Evolutionary conservation across 257 asterid species (phyloP), one percentile per base, ranked within the genome.

Genomic region (Fraxinus quadrangulata): DNA sequence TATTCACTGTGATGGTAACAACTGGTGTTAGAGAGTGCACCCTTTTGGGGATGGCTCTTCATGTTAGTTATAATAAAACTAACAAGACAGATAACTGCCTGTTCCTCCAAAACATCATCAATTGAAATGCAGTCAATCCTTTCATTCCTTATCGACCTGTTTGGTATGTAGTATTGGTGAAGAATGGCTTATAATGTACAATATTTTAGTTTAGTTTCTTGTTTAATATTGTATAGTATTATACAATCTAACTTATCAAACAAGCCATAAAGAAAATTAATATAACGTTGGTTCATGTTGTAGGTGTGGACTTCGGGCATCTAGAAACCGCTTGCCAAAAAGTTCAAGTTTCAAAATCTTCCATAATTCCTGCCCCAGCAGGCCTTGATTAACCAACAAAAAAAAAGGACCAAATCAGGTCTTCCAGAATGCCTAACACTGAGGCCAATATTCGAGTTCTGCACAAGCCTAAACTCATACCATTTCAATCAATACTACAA

Each of bases 311-410:
- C 86, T 89, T 94, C 79, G 83, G 95, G 74, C 79, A 90, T 80
- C 85, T 92, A 6, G 76, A 40, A 94, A 93, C 34, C 85, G 85
- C 11, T 81, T 93, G 23, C 96, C 96, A 2, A 73, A 82, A 81
- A 92, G 95, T 49, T 94, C 91, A 54, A 87, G 87, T 9, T 92
- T 94, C 89, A 90, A 94, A 23, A 87, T 94, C 77, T 83, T 92
- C 77, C 89, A 96, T 0, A 97, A 93, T 76, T 92, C 97, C 51
- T 92, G 97, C 83, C 97, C 90, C 78, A 91, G 94, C 4, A 96
- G 98, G 98, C 1, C 96, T 93, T 93, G 4, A 93, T 91, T 10
- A 96, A 93, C 92, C 34, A 31, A 31, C 1, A 1, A 30, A 30
- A 90, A 93, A 91, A 75, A 90, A 88, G 4, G 94, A 90, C 82